Conservation (phyloP, 2,329 filamentous ascomycete species). For the Dothideomycetidae sp. region DNA sequence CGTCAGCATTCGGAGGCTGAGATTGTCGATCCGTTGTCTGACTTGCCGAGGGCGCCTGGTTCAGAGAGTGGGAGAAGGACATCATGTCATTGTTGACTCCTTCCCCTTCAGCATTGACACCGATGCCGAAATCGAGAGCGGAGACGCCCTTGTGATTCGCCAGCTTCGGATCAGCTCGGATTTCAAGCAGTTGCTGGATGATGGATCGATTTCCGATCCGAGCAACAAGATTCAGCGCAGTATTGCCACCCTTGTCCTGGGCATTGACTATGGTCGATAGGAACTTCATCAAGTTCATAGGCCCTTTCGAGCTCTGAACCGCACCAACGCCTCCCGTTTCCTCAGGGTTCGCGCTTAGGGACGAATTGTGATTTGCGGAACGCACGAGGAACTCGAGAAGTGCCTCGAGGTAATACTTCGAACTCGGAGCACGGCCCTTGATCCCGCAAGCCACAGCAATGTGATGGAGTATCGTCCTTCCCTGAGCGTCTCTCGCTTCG, state of each 20-base stretch:
- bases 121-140: conserved; percentile 89
- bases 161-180: conserved; percentile 85
- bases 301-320: conserved; percentile 32
- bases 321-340: conserved; percentile 6
- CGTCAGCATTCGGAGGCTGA: conserved; percentile 4
- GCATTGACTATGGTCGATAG: conserved; percentile 96
- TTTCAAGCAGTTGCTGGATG: conserved; percentile 89
- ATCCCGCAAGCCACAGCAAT: conserved; percentile 93
- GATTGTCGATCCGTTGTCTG: conserved; percentile 3
- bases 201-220: conserved; percentile 88
- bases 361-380: conserved; percentile 35
- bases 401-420: conserved; percentile 90
- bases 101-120: conserved; percentile 43
- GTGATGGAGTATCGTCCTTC: conserved; percentile 85
- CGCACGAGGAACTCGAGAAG: conserved; percentile 88
- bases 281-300: conserved; percentile 79
- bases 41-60: conserved; percentile 13
- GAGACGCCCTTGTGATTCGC: conserved; percentile 78
- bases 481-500: conserved; percentile 76
- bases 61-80: conserved; percentile 14
- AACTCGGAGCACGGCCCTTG: conserved; percentile 79
- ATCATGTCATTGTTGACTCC: conserved; percentile 8
- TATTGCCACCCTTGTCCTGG: conserved; percentile 86
- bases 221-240: conserved; percentile 83
- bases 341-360: conserved; percentile 26